phyloP scores from a whole-genome alignment of 2,329 filamentous ascomycete genomes.

The Colletotrichum sidae region DNA sequence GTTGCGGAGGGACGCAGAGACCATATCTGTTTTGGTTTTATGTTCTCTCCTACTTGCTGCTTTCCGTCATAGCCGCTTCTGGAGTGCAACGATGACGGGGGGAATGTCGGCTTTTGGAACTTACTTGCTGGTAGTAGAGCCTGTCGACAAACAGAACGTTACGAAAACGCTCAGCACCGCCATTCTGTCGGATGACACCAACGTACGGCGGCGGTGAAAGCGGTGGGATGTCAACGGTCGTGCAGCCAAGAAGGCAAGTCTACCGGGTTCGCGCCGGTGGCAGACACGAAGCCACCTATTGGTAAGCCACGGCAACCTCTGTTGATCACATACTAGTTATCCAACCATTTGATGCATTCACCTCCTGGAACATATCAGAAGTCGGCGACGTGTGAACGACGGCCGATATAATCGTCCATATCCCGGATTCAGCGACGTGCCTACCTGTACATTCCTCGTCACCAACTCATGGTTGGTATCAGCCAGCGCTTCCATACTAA shows the following conservation, averaged over 20 bases:
- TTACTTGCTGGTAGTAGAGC: not conserved
- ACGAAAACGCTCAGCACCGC: conserved; percentile 5
- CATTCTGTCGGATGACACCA: not conserved
- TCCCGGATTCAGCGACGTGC: conserved; percentile 19
- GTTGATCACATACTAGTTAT: not conserved
- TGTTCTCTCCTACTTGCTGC: conserved; percentile 1
- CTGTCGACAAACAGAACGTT: not conserved
- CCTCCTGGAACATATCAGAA: no score
- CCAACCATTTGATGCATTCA: no score
- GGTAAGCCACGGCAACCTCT: conserved; percentile 24
- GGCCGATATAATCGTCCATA: not conserved
- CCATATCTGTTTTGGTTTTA: not conserved
- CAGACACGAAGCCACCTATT: conserved; percentile 16
- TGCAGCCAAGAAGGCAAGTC: conserved; percentile 8
- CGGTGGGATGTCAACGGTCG: not conserved
- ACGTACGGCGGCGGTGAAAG: not conserved
- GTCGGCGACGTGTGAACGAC: no score
- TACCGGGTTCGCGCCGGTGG: conserved; percentile 12
- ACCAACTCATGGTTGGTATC: conserved; percentile 28
- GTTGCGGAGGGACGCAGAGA: no score
- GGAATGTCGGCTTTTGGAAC: no score
- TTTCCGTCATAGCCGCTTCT: not conserved
- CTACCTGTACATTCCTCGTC: conserved; percentile 6
- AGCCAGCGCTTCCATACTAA: not conserved
- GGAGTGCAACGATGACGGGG: not conserved